Evolutionary conservation across 2,329 filamentous ascomycete species (phyloP).

Genomic region (Apiospora pterosperma): DNA sequence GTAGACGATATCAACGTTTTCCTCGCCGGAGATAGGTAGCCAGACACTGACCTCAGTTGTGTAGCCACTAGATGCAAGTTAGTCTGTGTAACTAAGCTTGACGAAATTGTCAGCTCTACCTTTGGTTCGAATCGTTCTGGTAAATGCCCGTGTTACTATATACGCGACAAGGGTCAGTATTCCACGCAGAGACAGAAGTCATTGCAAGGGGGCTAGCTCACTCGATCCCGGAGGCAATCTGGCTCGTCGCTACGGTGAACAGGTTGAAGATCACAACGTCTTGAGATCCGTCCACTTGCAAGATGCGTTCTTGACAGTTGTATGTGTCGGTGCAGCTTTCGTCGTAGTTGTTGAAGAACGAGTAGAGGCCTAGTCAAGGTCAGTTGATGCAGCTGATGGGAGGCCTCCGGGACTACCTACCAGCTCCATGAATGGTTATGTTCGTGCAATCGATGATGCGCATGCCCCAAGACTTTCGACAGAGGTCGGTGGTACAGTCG

Average conservation of each 20-base stretch:
- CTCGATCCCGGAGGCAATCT: conserved; percentile 10
- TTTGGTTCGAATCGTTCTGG: background rate
- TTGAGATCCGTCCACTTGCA: conserved; percentile 13
- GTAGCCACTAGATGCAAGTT: conserved; percentile 9
- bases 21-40: conserved; percentile 18
- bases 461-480: conserved; percentile 45
- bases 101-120: too few species aligned
- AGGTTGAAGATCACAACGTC: conserved; percentile 17
- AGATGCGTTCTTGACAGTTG: conserved; percentile 40
- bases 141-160: background rate
- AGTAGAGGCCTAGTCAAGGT: background rate
- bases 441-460: conserved; percentile 45
- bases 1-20: conserved; percentile 17
- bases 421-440: conserved; percentile 43
- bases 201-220: too few species aligned
- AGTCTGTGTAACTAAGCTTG: background rate
- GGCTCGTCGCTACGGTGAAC: conserved; percentile 13
- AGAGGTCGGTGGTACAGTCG: conserved; percentile 9
- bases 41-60: conserved; percentile 23
- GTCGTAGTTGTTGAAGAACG: background rate
- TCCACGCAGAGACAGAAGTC: fast-evolving
- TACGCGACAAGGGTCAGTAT: background rate
- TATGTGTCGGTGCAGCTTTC: conserved; percentile 39
- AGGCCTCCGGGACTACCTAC: background rate
- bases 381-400: background rate